These are phyloP conservation scores for Wallacemonas sp. DNA, from an alignment of 208 protist species.

Conservation along the genomic window DNA sequence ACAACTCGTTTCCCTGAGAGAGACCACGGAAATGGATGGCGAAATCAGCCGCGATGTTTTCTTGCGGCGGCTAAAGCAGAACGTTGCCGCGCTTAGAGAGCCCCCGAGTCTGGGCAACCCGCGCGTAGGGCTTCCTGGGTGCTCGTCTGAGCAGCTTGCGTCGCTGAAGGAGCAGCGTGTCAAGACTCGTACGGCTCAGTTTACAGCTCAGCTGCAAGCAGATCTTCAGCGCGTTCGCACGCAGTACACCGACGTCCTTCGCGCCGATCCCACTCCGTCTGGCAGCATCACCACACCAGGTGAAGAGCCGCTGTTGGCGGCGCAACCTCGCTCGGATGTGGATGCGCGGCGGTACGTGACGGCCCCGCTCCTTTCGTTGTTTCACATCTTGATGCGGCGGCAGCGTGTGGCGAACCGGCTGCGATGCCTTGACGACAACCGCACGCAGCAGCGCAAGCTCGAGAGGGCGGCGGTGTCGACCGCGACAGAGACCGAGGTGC, in stretches of 20 bases:
- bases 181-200: not conserved
- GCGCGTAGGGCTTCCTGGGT: not conserved
- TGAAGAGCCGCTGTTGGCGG: not conserved
- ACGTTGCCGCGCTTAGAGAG: constrained; percentile 1
- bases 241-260: constrained; percentile 17
- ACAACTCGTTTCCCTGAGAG: no score
- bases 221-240: constrained; percentile 10
- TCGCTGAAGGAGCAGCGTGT: constrained; percentile 5
- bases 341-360: constrained; percentile 23
- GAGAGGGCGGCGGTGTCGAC: not conserved
- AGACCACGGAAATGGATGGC: not conserved
- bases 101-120: not conserved
- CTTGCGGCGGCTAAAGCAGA: not conserved
- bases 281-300: not conserved
- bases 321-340: constrained; percentile 28
- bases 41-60: constrained; percentile 10
- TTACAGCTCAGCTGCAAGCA: constrained; percentile 1
- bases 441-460: not conserved
- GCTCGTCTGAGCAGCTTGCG: not conserved
- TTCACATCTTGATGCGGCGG: constrained; percentile 31
- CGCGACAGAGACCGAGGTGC: not conserved
- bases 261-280: not conserved
- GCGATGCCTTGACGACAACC: not conserved
- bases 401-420: constrained; percentile 23
- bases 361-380: constrained; percentile 26